A percentile compares a stretch with the other conserved stretches of the same genome.
Evolutionary conservation across 2,329 filamentous ascomycete genomes (phyloP).

Genomic region (Colletotrichum camelliae): DNA sequence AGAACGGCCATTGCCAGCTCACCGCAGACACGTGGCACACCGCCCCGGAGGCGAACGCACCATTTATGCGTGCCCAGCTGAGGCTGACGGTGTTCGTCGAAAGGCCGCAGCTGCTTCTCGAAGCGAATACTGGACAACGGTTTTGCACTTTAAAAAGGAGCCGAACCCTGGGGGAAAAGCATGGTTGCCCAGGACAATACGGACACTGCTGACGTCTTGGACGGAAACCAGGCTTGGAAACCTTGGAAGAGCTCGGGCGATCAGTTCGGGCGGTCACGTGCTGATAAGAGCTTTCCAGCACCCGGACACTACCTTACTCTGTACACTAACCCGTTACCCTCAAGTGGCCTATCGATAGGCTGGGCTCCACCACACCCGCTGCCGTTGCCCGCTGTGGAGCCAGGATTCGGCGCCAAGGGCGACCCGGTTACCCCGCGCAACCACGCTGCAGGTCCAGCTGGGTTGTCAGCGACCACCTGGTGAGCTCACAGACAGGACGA

Average conservation of each 20-base stretch:
- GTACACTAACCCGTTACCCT: not conserved
- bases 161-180: not conserved
- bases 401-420: conserved; percentile 8
- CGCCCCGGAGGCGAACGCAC: not conserved
- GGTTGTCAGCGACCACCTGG: conserved; percentile 10
- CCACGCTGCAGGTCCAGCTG: conserved; percentile 6
- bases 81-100: not conserved
- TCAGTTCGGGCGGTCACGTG: not conserved
- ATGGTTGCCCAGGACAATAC: not conserved
- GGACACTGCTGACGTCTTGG: not conserved
- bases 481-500: conserved; percentile 14
- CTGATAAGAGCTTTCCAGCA: conserved; percentile 21
- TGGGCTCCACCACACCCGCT: not conserved
- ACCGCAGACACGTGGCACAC: conserved; percentile 5
- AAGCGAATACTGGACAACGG: not conserved
- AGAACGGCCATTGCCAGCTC: not conserved
- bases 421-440: conserved; percentile 25
- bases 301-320: too few species aligned
- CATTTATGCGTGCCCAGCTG: not conserved
- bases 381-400: not conserved
- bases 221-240: not conserved
- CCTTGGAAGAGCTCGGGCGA: not conserved
- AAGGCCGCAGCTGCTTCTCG: not conserved
- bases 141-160: not conserved
- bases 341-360: conserved; percentile 16